Percentiles rank a stretch among this genome's conserved stretches.
These are phyloP conservation scores for Coemansia erecta DNA, from an alignment of 192 early-diverging fungal genomes.

Conservation along the genomic window DNA sequence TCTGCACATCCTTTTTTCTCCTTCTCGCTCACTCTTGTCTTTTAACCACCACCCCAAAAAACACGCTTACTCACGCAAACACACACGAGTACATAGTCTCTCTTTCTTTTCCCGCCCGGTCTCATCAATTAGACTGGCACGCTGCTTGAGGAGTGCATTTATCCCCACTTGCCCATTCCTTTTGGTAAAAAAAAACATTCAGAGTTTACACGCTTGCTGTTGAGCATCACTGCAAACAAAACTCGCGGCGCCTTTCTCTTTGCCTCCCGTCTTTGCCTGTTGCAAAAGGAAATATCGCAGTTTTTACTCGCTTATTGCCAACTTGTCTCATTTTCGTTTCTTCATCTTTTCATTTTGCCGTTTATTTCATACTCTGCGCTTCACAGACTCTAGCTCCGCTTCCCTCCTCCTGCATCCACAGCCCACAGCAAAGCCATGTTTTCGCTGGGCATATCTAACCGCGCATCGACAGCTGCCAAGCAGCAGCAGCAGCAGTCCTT, in stretches of 20 bases:
- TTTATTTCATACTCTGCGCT: slow-evolving; percentile 1
- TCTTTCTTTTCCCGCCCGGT: no score
- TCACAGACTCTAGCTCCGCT: not conserved
- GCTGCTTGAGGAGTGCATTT: no score
- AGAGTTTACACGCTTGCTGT: no score
- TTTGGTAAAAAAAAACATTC: no score
- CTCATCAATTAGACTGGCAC: no score
- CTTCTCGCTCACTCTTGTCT: not conserved
- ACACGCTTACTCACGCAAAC: no score
- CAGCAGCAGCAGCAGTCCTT: slow-evolving; percentile 20
- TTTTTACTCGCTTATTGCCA: no score
- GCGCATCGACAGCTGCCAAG: slow-evolving; percentile 25
- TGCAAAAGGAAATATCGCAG: not conserved
- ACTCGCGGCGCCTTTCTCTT: not conserved
- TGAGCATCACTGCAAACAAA: no score
- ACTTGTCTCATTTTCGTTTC: not conserved
- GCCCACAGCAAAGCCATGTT: not conserved
- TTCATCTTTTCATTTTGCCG: not conserved
- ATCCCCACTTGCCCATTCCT: no score
- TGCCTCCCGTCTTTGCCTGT: not conserved
- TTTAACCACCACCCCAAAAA: no score
- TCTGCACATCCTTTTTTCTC: not conserved
- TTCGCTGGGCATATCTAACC: slow-evolving; percentile 29
- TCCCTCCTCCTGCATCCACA: not conserved
- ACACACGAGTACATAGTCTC: no score